phyloP scores from a whole-genome alignment of 2,329 filamentous ascomycete species.

The Ascocoryne sarcoides region DNA sequence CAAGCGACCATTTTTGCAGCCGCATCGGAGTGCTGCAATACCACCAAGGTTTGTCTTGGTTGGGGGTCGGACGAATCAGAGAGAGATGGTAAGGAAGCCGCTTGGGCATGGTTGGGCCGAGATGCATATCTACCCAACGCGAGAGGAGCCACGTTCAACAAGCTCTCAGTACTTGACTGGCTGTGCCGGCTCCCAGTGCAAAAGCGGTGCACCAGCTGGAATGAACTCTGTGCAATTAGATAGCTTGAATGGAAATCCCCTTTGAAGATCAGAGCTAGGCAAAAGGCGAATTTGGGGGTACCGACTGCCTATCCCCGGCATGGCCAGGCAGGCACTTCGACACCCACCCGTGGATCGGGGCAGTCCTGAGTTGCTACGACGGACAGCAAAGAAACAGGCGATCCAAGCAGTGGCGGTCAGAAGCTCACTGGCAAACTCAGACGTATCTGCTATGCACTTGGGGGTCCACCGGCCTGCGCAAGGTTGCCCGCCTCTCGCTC shows the following conservation, averaged over 20 bases:
- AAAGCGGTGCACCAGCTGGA: not conserved
- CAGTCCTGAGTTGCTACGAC: too few species aligned
- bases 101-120: conserved; percentile 28
- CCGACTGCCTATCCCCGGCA: not conserved
- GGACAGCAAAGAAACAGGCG: not conserved
- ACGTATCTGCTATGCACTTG: not conserved
- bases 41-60: conserved; percentile 2
- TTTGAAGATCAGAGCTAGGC: not conserved
- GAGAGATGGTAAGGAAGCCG: conserved; percentile 2
- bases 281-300: not conserved
- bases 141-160: conserved; percentile 16
- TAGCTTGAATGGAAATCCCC: conserved; percentile 1
- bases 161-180: conserved; percentile 15
- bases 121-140: conserved; percentile 40
- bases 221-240: not conserved
- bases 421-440: not conserved
- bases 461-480: not conserved
- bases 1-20: conserved; percentile 11
- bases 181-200: conserved; percentile 14
- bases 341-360: not conserved
- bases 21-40: conserved; percentile 11
- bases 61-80: conserved; percentile 12
- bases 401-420: not conserved
- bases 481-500: not conserved
- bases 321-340: not conserved